Evolutionary conservation across 2,329 filamentous ascomycete genomes (phyloP), one percentile per base, ranked within the genome.

Genomic region (Cercospora citrullina): DNA sequence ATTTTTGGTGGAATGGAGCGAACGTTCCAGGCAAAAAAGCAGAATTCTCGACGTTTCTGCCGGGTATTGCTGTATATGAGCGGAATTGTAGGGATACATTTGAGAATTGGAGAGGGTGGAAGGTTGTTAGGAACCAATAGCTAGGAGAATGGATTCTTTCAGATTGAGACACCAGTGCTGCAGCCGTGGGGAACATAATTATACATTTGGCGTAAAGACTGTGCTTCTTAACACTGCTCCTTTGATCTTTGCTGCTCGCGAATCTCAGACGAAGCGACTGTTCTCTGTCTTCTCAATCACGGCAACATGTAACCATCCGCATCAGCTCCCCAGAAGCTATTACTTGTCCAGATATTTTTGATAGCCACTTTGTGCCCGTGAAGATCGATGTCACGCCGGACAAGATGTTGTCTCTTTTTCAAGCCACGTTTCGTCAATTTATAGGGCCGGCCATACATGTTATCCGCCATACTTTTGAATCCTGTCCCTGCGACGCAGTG

Each of bases 1-100:
- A 77, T 33, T 70, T 63, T 9, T 75, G 73, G 77, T 83, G 55
- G 79, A 78, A 28, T 75, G 80, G 72, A 30, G 77, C 78, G 5
- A 83, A 83, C 63, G 75, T 84, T 18, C 81, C 81, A 0, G 81
- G 82, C 75, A 69, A 75, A 81, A 82, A 0, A 23, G 30, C 53
- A 10, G 81, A 83, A 71, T 79, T 79, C 64, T 73, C 83, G 68
- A 80, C 75, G 42, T 83, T 78, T 66, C 74, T 80, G 18, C 80
- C 79, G 1, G 81, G 82, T 0, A 69, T 72, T 23, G 67, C 72
- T 31, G 60, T 31, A 68, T 83, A 83, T 51, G 77, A 78, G 68
- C 75, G 79, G 68, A 74, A 81, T 70, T 80, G 79, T 64, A 74
- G 80, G 58, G 77, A 74, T 48, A 77, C 75, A 58, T 75, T 83